A percentile compares a stretch with the other conserved stretches of the same genome.
Conservation (phyloP, 2,329 filamentous ascomycete species). For the Aureobasidium melanogenum region DNA sequence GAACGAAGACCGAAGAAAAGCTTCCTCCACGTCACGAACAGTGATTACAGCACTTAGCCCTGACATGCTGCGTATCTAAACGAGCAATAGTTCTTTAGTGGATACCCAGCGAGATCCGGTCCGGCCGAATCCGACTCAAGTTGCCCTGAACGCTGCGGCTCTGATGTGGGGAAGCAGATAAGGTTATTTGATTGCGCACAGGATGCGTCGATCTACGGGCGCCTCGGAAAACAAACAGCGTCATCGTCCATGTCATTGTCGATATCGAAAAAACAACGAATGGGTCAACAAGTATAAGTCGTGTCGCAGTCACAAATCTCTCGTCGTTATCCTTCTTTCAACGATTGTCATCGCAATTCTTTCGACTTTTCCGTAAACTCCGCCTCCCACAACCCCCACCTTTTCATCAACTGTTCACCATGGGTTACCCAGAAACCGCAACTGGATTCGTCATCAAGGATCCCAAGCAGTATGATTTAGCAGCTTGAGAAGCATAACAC, state of each 20-base stretch:
- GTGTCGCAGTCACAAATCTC: neutral
- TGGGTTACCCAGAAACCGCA: constrained; percentile 37
- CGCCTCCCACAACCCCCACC: neutral
- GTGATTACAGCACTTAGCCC: too few relatives aligned
- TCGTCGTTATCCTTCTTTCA: neutral
- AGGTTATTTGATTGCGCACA: too few relatives aligned
- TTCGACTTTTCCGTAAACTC: too few relatives aligned
- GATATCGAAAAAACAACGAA: neutral
- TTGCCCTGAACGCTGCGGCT: too few relatives aligned
- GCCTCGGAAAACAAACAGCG: neutral
- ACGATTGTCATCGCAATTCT: too few relatives aligned
- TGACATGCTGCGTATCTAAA: too few relatives aligned
- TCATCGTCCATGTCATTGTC: neutral
- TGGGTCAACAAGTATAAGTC: neutral
- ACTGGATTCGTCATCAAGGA: constrained; percentile 34
- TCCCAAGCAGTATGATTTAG: constrained; percentile 44
- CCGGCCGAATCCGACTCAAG: too few relatives aligned
- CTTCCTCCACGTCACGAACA: too few relatives aligned
- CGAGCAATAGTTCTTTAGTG: too few relatives aligned
- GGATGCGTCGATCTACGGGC: neutral
- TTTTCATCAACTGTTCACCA: constrained; percentile 18
- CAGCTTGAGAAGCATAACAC: constrained; percentile 24
- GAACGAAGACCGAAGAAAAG: too few relatives aligned
- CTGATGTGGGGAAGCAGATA: too few relatives aligned
- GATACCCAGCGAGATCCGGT: too few relatives aligned